Percentiles rank a stretch among this genome's conserved stretches.
phyloP scores from a whole-genome alignment of 2,329 filamentous ascomycete genomes.

The Colletotrichum sp. region DNA sequence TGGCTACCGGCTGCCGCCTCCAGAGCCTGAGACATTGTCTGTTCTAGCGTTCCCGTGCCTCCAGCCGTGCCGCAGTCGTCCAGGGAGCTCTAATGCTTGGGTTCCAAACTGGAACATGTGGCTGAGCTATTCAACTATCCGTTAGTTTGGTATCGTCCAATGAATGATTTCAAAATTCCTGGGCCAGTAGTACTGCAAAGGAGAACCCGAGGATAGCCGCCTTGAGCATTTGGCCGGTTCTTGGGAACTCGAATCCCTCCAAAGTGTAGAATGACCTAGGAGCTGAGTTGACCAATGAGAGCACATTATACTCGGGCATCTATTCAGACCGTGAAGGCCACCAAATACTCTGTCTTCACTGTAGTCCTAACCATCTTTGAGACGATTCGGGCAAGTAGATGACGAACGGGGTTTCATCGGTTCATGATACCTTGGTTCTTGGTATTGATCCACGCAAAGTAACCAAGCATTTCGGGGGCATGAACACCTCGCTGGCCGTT shows the following conservation, averaged over 20 bases:
- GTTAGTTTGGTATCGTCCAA: background rate
- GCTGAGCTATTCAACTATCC: background rate
- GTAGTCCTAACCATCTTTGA: too few relatives aligned
- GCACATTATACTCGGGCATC: background rate
- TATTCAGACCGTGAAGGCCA: background rate
- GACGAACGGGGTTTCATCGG: background rate
- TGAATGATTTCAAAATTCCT: background rate
- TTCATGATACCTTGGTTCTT: background rate
- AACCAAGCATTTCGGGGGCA: background rate
- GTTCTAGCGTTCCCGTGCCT: background rate
- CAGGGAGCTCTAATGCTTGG: background rate
- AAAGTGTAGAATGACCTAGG: background rate
- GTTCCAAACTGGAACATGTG: background rate
- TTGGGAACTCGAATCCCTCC: background rate
- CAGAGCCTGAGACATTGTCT: background rate
- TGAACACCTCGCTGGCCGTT: background rate
- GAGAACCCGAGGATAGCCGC: background rate
- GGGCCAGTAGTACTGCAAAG: background rate
- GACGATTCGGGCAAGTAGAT: fast-evolving
- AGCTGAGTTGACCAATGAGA: background rate
- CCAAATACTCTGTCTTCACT: too few relatives aligned
- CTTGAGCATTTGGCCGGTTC: background rate
- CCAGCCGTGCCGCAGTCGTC: background rate
- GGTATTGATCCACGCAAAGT: background rate
- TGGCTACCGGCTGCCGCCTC: background rate